Conservation (phyloP, 768 basidiomycete species). For the Lentinula sp. region DNA sequence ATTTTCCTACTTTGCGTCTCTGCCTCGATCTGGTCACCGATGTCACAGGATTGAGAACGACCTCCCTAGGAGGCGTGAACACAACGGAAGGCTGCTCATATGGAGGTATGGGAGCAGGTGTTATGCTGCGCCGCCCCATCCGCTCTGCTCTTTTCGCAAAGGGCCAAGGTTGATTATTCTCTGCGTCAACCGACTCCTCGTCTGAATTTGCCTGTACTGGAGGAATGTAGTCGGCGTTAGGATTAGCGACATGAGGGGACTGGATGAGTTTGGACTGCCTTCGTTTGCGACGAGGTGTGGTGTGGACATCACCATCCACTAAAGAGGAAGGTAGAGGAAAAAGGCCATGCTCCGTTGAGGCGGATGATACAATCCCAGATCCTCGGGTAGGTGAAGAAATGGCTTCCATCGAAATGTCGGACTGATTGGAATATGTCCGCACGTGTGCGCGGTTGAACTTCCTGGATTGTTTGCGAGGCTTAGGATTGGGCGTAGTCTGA, state of each 20-base stretch:
- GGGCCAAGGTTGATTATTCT: conserved; percentile 4
- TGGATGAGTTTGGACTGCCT: conserved; percentile 21
- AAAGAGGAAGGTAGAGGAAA: not conserved
- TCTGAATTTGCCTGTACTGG: conserved; percentile 14
- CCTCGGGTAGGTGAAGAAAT: conserved; percentile 8
- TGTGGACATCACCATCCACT: not conserved
- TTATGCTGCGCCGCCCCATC: conserved; percentile 36
- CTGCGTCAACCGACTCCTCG: not conserved
- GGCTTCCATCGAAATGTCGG: not conserved
- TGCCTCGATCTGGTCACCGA: conserved; percentile 33
- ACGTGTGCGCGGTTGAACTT: conserved; percentile 3
- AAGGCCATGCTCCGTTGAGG: not conserved
- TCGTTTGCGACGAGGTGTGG: conserved; percentile 7
- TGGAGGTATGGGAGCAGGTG: conserved; percentile 41
- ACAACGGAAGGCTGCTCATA: conserved; percentile 64
- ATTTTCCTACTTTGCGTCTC: conserved; percentile 17
- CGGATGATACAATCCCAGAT: not conserved
- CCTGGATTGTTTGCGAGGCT: conserved; percentile 44
- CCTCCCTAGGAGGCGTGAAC: conserved; percentile 68
- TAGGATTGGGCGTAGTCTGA: conserved; percentile 51
- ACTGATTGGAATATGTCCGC: conserved; percentile 6
- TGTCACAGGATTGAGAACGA: conserved; percentile 36
- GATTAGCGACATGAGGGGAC: conserved; percentile 43
- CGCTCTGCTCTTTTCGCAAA: conserved; percentile 13
- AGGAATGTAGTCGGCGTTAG: conserved; percentile 42